Evolutionary conservation across 352 stramenopile species (phyloP), one percentile per base, ranked within the genome.

Genomic region (Pythium catenulatum): DNA sequence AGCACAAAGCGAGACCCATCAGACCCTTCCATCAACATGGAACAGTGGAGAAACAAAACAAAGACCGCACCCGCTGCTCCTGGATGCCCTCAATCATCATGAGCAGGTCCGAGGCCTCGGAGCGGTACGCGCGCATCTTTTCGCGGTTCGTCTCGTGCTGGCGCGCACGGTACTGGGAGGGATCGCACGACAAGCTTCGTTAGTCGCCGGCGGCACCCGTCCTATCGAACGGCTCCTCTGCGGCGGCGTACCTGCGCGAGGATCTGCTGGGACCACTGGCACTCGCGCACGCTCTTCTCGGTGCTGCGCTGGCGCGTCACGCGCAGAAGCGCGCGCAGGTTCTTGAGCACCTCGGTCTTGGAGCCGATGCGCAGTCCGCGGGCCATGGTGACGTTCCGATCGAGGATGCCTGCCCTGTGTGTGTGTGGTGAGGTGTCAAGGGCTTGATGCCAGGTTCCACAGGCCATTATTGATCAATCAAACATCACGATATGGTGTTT

Each of bases 341-440:
- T 96, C 89, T 96, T 97, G 63, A 98, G 78, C 79, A 96, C 94
- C 34, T 97, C 94, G 25, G 90, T 52, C 93, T 98, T 98, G 74
- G 95, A 96, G 83, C 95, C 95, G 79, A 98, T 95, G 74, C 94
- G 95, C 82, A 96, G 72, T 36, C 93, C 94, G 21, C 93, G 89
- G 79, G 92, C 93, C 94, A 97, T 97, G 41, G 48, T 85, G 6
- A n/a, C n/a, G n/a, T n/a, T n/a, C n/a, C n/a, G n/a, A n/a, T n/a
- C n/a, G n/a, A n/a, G n/a, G n/a, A n/a, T n/a, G n/a, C n/a, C n/a
- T n/a, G n/a, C n/a, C n/a, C n/a, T n/a, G n/a, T n/a, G n/a, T n/a
- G n/a, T n/a, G n/a, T n/a, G n/a, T n/a, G n/a, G n/a, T n/a, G n/a
- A n/a, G n/a, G n/a, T n/a, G n/a, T n/a, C n/a, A n/a, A n/a, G n/a